Percentiles rank a stretch among this genome's conserved stretches.
Evolutionary conservation across 2,329 filamentous ascomycete species (phyloP).

Genomic region (Tolypocladium amazonense): DNA sequence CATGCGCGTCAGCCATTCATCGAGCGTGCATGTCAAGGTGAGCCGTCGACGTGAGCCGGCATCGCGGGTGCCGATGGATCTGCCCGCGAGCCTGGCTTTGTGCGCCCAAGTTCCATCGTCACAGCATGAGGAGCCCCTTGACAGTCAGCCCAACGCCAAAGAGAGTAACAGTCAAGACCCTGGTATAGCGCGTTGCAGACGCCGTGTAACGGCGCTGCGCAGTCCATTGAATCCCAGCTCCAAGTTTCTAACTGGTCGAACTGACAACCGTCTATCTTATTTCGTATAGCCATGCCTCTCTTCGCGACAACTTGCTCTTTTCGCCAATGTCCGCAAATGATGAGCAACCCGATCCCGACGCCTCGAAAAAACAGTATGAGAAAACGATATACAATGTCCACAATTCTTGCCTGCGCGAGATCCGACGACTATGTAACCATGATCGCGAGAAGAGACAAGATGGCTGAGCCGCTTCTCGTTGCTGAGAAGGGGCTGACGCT

Average conservation of each 20-base stretch:
- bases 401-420: neutral
- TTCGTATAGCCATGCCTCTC: neutral
- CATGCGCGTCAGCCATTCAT: neutral
- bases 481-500: neutral
- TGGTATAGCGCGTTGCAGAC: conserved; percentile 3
- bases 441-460: neutral
- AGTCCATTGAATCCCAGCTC: conserved; percentile 3
- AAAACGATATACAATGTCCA: neutral
- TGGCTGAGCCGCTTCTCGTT: neutral
- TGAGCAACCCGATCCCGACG: neutral
- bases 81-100: neutral
- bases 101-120: neutral
- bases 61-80: neutral
- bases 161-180: neutral
- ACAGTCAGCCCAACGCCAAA: neutral
- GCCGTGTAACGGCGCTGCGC: conserved; percentile 2
- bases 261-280: neutral
- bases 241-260: conserved; percentile 7
- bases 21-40: neutral
- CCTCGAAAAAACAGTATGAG: neutral
- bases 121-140: neutral
- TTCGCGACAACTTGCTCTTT: neutral
- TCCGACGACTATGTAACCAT: neutral
- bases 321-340: neutral
- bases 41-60: neutral